Percentiles rank a stretch among this genome's conserved stretches.
phyloP scores from a whole-genome alignment of 108 stramenopile species.

The Fragilariopsis cylindrus region DNA sequence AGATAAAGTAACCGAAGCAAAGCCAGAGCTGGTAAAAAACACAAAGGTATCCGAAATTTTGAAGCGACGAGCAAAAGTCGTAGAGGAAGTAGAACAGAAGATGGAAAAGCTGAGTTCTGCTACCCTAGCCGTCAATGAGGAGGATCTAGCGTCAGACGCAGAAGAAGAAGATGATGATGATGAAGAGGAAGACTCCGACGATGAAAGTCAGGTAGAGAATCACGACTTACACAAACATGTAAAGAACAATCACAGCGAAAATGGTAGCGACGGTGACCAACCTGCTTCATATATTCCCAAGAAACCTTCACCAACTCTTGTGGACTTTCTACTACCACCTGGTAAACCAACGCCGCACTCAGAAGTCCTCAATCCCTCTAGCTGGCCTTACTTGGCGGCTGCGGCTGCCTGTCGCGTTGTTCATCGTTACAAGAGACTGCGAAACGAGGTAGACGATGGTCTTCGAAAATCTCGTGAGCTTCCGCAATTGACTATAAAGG shows the following conservation, averaged over 20 bases:
- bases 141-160: slow-evolving; percentile 58
- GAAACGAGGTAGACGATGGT: slow-evolving; percentile 84
- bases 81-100: slow-evolving; percentile 62
- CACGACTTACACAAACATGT: slow-evolving; percentile 36
- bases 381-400: slow-evolving; percentile 77
- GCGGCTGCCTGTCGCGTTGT: slow-evolving; percentile 69
- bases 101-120: slow-evolving; percentile 73
- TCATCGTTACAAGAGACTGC: slow-evolving; percentile 76
- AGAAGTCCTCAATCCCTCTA: slow-evolving; percentile 54
- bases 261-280: slow-evolving; percentile 42
- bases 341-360: slow-evolving; percentile 58
- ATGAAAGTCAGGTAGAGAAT: slow-evolving; percentile 54
- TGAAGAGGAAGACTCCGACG: slow-evolving; percentile 55
- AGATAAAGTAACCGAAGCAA: slow-evolving; percentile 67
- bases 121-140: slow-evolving; percentile 51
- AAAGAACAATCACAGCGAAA: slow-evolving; percentile 19
- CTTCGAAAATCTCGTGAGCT: slow-evolving; percentile 66
- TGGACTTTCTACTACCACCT: slow-evolving; percentile 84
- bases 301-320: slow-evolving; percentile 74
- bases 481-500: slow-evolving; percentile 58
- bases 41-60: slow-evolving; percentile 20
- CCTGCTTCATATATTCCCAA: slow-evolving; percentile 59
- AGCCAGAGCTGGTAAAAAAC: slow-evolving; percentile 64
- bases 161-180: slow-evolving; percentile 68
- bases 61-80: slow-evolving; percentile 61